phyloP scores from a whole-genome alignment of 2,329 filamentous ascomycete species.

The Claviceps paspali region DNA sequence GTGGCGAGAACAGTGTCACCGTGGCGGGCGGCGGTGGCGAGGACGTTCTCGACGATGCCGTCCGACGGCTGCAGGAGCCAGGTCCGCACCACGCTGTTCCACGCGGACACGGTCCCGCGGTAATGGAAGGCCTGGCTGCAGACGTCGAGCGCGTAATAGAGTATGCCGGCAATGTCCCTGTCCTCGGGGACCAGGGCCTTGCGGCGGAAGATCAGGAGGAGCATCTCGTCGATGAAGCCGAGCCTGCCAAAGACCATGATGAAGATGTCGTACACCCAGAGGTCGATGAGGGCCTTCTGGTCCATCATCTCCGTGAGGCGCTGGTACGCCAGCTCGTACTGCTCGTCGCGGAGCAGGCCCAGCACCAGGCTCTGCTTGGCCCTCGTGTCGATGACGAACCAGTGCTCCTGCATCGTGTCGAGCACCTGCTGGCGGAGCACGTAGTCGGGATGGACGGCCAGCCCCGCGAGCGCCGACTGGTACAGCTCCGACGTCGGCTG shows the following conservation, averaged over 20 bases:
- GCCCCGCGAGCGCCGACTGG: slow-evolving; percentile 53
- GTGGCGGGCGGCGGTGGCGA: slow-evolving; percentile 55
- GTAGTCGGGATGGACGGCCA: slow-evolving; percentile 79
- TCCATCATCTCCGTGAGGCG: slow-evolving; percentile 52
- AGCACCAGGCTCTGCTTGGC: slow-evolving; percentile 54
- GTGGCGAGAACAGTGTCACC: slow-evolving; percentile 55
- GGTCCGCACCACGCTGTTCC: slow-evolving; percentile 47
- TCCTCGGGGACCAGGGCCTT: slow-evolving; percentile 19
- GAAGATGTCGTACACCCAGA: slow-evolving; percentile 69
- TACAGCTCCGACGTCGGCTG: slow-evolving; percentile 51
- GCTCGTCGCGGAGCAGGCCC: slow-evolving; percentile 64
- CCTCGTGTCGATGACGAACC: slow-evolving; percentile 36
- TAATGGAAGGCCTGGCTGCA: slow-evolving; percentile 51
- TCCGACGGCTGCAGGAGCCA: slow-evolving; percentile 31
- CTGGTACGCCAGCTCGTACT: slow-evolving; percentile 66
- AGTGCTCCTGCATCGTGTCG: slow-evolving; percentile 56
- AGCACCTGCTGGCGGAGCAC: slow-evolving; percentile 57
- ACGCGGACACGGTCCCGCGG: slow-evolving; percentile 51
- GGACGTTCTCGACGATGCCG: slow-evolving; percentile 49
- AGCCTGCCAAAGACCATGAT: slow-evolving; percentile 57
- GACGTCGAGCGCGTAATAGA: slow-evolving; percentile 60
- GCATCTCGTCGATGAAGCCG: slow-evolving; percentile 63
- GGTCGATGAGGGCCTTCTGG: slow-evolving; percentile 37
- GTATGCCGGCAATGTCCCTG: slow-evolving; percentile 34
- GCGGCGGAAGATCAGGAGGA: slow-evolving; percentile 50